Conservation (phyloP, 371 early-diverging fungal species). For the Haplosporangium sp. region DNA sequence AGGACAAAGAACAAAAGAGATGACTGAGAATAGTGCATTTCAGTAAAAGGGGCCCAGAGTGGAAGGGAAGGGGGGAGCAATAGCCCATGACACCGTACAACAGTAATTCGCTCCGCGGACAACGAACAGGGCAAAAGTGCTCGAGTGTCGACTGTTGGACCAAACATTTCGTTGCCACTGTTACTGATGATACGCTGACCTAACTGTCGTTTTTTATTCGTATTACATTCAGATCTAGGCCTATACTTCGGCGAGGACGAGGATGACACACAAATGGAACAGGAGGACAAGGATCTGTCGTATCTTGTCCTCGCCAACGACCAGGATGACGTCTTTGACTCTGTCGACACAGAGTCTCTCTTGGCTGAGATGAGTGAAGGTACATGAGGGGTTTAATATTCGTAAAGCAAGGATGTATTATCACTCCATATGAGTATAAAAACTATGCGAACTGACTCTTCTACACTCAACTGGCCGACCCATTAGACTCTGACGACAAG, state of each 20-base stretch:
- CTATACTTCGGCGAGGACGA: slow-evolving; percentile 32
- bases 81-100: no score
- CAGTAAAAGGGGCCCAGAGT: no score
- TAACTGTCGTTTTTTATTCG: neutral
- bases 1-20: no score
- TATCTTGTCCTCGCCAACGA: slow-evolving; percentile 22
- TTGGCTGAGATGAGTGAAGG: slow-evolving; percentile 17
- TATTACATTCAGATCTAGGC: slow-evolving; percentile 24
- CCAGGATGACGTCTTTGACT: slow-evolving; percentile 23
- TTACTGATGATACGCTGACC: slow-evolving; percentile 3
- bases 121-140: no score
- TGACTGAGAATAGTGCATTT: no score
- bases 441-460: no score
- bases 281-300: slow-evolving; percentile 23
- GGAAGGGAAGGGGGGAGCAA: no score
- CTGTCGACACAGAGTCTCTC: slow-evolving; percentile 18
- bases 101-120: no score
- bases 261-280: slow-evolving; percentile 22
- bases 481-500: slow-evolving; percentile 7
- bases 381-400: neutral
- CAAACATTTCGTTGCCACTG: no score
- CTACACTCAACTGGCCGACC: neutral
- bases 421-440: neutral
- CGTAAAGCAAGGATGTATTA: neutral
- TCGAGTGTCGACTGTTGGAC: no score